A percentile compares a stretch with the other conserved stretches of the same genome.
Evolutionary conservation across 2,329 filamentous ascomycete genomes (phyloP).

Genomic region (Fusarium robinianum): DNA sequence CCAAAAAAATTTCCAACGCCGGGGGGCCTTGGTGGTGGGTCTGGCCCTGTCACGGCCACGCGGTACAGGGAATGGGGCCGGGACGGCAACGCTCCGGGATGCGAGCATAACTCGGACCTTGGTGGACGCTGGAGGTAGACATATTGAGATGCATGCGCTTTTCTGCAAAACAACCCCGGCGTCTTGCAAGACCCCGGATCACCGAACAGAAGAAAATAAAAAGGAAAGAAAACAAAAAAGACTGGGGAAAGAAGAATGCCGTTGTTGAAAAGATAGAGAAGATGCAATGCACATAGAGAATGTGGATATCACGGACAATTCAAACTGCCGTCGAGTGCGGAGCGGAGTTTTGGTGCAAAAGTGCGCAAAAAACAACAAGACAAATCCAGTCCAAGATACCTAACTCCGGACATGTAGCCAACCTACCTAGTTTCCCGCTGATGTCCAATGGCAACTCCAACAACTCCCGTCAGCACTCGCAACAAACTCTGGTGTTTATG

Average conservation of each 20-base stretch:
- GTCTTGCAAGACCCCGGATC: slow-evolving; percentile 2
- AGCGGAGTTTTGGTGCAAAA: no score
- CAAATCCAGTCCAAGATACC: no score
- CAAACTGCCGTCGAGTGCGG: no score
- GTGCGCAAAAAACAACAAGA: no score
- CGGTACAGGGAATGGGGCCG: slow-evolving; percentile 28
- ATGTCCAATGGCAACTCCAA: no score
- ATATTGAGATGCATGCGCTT: background rate
- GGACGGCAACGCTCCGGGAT: slow-evolving; percentile 8
- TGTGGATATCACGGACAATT: slow-evolving; percentile 4
- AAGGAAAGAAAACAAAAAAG: background rate
- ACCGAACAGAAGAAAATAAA: background rate
- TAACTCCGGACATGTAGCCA: no score
- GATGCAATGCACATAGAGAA: background rate
- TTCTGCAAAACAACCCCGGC: slow-evolving; percentile 2
- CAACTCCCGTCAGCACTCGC: no score
- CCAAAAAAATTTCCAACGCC: no score
- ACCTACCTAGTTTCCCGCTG: no score
- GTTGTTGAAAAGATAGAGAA: background rate
- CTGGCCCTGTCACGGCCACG: slow-evolving; percentile 20
- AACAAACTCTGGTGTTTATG: no score
- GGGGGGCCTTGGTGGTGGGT: no score
- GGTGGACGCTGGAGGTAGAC: slow-evolving; percentile 4
- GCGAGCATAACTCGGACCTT: slow-evolving; percentile 22
- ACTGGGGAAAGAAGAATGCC: background rate